Evolutionary conservation across 73 alveolate genomes (phyloP).

Genomic region (Paramecium sonneborni): DNA sequence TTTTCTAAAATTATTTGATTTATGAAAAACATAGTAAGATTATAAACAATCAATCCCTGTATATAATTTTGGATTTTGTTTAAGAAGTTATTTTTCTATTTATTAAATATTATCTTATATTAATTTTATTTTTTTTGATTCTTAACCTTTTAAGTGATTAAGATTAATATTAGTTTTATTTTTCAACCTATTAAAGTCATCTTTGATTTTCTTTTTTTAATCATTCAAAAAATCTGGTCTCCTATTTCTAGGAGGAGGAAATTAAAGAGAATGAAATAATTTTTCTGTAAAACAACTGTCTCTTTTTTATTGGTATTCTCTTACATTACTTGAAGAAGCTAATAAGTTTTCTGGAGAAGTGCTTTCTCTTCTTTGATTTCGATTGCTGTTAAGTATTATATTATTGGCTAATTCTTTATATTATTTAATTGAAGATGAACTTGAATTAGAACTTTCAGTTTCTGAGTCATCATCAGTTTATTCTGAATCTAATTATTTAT

Average conservation of each 20-base stretch:
- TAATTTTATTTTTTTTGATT: not conserved
- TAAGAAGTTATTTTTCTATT: not conserved
- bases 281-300: not conserved
- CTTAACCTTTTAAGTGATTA: not conserved
- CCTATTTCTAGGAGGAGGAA: not conserved
- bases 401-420: constrained; percentile 1
- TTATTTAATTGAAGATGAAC: not conserved
- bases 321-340: not conserved
- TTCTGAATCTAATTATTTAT: constrained; percentile 13
- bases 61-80: not conserved
- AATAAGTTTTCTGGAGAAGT: not conserved
- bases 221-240: not conserved
- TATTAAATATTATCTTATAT: not conserved
- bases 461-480: not conserved
- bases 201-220: not conserved
- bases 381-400: not conserved
- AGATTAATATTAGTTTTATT: not conserved
- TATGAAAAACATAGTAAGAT: not conserved
- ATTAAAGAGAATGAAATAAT: constrained; percentile 4
- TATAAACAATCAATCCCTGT: not conserved
- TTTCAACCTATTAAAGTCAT: not conserved
- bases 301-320: not conserved
- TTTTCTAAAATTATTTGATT: constrained; percentile 16
- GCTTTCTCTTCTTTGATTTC: constrained; percentile 8
- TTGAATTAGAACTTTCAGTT: not conserved